phyloP scores from a whole-genome alignment of 192 early-diverging fungal species.

The Tieghemiomyces parasiticus region DNA sequence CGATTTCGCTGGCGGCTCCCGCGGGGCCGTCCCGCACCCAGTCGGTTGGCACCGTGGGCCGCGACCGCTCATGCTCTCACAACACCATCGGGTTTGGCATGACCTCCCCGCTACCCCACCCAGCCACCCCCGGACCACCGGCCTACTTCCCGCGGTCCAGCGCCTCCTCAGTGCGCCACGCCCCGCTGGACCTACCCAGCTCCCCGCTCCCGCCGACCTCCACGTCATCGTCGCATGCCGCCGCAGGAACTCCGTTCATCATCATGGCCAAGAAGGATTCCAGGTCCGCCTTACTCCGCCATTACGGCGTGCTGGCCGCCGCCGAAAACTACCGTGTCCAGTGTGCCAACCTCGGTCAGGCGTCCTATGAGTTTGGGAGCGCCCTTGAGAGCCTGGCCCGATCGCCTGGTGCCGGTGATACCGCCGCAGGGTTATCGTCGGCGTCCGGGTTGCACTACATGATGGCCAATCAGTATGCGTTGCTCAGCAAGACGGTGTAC shows the following conservation, averaged over 20 bases:
- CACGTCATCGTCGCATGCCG: background rate
- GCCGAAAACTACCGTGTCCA: constrained; percentile 5
- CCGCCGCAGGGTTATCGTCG: background rate
- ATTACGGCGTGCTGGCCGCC: background rate
- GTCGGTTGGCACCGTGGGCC: background rate
- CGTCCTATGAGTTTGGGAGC: constrained; percentile 1
- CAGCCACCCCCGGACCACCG: too few relatives aligned
- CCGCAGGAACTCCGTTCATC: background rate
- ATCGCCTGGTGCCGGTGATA: background rate
- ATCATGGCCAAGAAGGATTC: constrained; percentile 1
- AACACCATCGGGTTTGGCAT: too few relatives aligned
- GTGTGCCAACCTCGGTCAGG: constrained; percentile 6
- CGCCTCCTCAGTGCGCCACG: background rate
- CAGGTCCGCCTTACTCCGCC: background rate
- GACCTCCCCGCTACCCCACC: too few relatives aligned
- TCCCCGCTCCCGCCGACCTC: background rate
- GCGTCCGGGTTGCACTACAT: constrained; percentile 8
- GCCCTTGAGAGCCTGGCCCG: constrained; percentile 8
- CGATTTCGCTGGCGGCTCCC: background rate
- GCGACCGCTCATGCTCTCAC: background rate
- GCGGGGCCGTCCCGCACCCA: background rate
- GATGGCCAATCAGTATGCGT: constrained; percentile 8
- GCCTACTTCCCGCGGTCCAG: too few relatives aligned
- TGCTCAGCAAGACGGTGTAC: background rate
- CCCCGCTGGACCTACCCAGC: background rate